Evolutionary conservation across 768 basidiomycete genomes (phyloP), one percentile per base, ranked within the genome.

Genomic region (Sporobolomyces phaffii): DNA sequence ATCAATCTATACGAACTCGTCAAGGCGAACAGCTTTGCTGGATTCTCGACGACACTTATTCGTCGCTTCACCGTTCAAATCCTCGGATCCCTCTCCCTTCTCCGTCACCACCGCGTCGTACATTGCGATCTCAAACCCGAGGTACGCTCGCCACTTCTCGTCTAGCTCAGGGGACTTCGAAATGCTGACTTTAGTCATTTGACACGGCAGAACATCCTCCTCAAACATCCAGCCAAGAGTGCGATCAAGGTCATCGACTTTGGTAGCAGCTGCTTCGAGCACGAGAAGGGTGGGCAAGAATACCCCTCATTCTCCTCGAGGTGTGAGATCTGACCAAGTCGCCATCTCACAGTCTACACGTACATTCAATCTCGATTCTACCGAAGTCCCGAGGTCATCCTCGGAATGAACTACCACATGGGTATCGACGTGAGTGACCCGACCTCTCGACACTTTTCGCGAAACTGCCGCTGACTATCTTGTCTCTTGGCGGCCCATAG

Each of bases 301-400:
- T 44, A 50, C 28, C 29, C 57, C 48, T 61, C 43, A 69, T 50
- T 75, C 36, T 73, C 57, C 40, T 51, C 47, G 14, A 24, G 40
- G 40, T 47, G 29, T 11, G 28, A 44, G 20, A 22, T 26, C 9
- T 33, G 40, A 3, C 17, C 15, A 17, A 28, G 14, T 11, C 17
- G 11, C 47, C 22, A 8, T 18, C 65, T 47, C 29, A 6, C 69
- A 99, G 96, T 99, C 69, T 99, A 98, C 78, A 99, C 96, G 1
- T 99, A 99, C 76, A 98, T 99, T 71, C 96, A 98, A 78, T 94
- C 91, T 80, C 90, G 96, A 45, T 99, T 99, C 81, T 99, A 99
- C 80, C 91, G 96, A 31, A 59, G 49, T 24, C 96, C 96, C 5
- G 96, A 99, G 79, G 94, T 99, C 73, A 99, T 99, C 62, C 84